Evolutionary conservation across 1,139 yeast species (phyloP).

Genomic region (Zygosaccharomyces sapae): DNA sequence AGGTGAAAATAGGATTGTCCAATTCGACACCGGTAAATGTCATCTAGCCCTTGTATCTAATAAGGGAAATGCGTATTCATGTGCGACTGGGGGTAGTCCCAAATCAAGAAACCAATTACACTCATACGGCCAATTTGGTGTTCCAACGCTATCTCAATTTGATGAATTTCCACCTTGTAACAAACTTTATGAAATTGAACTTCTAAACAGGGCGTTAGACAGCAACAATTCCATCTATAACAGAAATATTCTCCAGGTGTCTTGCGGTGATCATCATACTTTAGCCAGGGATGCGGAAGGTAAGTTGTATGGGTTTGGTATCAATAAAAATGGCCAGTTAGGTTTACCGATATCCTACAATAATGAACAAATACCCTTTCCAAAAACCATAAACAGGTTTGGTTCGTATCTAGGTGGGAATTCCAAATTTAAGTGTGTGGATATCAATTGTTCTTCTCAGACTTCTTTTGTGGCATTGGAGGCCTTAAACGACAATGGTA

Average conservation of each 20-base stretch:
- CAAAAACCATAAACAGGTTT: constrained; percentile 49
- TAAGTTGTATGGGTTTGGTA: constrained; percentile 77
- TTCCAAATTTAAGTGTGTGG: constrained; percentile 43
- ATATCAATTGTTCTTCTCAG: constrained; percentile 64
- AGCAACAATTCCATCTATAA: constrained; percentile 31
- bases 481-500: constrained; percentile 7
- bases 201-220: constrained; percentile 24
- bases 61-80: constrained; percentile 60
- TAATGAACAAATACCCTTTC: constrained; percentile 66
- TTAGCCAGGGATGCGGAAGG: constrained; percentile 62
- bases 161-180: constrained; percentile 32
- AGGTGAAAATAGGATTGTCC: constrained; percentile 45
- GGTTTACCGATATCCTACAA: constrained; percentile 64
- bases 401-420: constrained; percentile 39
- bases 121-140: constrained; percentile 76
- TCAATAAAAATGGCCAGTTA: constrained; percentile 75
- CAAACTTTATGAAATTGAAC: constrained; percentile 28
- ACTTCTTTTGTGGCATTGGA: constrained; percentile 54
- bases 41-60: constrained; percentile 63
- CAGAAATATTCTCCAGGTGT: constrained; percentile 54
- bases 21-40: constrained; percentile 56
- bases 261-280: constrained; percentile 72
- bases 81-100: constrained; percentile 47
- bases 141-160: constrained; percentile 67
- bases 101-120: constrained; percentile 28